Percentiles rank a stretch among this genome's conserved stretches.
phyloP scores from a whole-genome alignment of 2,329 filamentous ascomycete genomes.

The Alternaria dauci region DNA sequence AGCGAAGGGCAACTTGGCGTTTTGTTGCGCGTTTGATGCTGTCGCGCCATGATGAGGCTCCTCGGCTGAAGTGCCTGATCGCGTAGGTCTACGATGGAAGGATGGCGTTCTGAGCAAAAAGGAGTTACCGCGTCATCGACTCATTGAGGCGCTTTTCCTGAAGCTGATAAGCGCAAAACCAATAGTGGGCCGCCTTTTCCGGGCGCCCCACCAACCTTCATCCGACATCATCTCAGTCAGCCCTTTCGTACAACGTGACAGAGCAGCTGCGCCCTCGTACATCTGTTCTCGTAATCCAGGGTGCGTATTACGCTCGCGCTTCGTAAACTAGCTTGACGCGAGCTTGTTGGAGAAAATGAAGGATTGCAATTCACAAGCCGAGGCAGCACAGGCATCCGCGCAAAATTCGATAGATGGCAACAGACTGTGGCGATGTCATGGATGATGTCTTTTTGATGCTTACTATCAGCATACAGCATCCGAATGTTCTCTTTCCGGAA shows the following conservation, averaged over 20 bases:
- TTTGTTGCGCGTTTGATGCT: neutral
- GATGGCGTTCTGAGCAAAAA: neutral
- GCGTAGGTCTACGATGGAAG: neutral
- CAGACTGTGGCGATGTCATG: neutral
- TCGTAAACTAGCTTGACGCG: neutral
- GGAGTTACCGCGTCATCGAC: conserved; percentile 14
- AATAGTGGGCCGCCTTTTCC: conserved; percentile 1
- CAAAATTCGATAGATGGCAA: neutral
- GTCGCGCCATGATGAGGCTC: conserved; percentile 3
- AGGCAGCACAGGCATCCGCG: neutral
- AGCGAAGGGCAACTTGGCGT: neutral
- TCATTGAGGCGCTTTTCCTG: neutral
- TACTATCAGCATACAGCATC: neutral
- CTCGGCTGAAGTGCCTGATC: neutral
- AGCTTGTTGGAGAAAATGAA: neutral
- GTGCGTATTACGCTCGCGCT: neutral
- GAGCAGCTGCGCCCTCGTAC: neutral
- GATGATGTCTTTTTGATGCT: neutral
- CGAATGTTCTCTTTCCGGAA: neutral
- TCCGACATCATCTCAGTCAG: conserved; percentile 7
- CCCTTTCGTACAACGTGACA: neutral
- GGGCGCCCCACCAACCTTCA: conserved; percentile 2
- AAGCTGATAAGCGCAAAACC: neutral
- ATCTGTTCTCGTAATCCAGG: neutral
- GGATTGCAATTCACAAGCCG: neutral